Evolutionary conservation across 1,284 basidiomycete genomes (phyloP).

Genomic region (Pisolithus thermaeus): DNA sequence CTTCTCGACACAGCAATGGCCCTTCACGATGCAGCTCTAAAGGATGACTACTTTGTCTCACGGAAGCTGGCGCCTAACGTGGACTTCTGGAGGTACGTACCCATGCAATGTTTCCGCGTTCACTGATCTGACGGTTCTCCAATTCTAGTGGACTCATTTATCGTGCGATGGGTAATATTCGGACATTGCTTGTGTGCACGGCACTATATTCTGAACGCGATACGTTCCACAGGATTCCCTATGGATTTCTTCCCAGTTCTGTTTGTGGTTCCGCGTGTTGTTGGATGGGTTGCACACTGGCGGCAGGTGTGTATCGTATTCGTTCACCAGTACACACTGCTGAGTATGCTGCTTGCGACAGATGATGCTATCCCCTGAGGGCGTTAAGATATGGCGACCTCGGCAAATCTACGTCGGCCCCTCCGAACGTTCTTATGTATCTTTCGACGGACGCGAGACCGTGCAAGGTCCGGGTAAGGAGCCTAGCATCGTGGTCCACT

Average conservation of each 20-base stretch:
- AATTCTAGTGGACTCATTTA: slow-evolving; percentile 71
- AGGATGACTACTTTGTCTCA: slow-evolving; percentile 80
- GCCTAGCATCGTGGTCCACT: slow-evolving; percentile 65
- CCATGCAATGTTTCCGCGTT: neutral
- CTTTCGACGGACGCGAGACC: slow-evolving; percentile 52
- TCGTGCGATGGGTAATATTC: slow-evolving; percentile 71
- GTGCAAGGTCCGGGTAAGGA: slow-evolving; percentile 49
- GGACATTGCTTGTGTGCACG: slow-evolving; percentile 5
- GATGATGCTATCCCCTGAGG: slow-evolving; percentile 84
- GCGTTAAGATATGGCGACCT: slow-evolving; percentile 89
- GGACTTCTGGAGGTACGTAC: slow-evolving; percentile 62
- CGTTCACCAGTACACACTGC: neutral
- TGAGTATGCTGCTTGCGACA: slow-evolving; percentile 23
- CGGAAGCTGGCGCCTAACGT: slow-evolving; percentile 77
- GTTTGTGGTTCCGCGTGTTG: slow-evolving; percentile 84
- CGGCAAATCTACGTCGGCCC: slow-evolving; percentile 79
- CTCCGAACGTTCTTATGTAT: slow-evolving; percentile 66
- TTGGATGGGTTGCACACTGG: slow-evolving; percentile 88
- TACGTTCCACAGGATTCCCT: slow-evolving; percentile 59
- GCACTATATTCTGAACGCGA: neutral
- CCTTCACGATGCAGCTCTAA: slow-evolving; percentile 80
- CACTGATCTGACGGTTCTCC: neutral
- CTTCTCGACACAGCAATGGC: slow-evolving; percentile 84
- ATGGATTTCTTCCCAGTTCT: slow-evolving; percentile 88
- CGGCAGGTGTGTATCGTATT: slow-evolving; percentile 46